Evolutionary conservation across 495 filamentous ascomycete genomes (phyloP), one percentile per base, ranked within the genome.

Genomic region (Durotheca rogersii): DNA sequence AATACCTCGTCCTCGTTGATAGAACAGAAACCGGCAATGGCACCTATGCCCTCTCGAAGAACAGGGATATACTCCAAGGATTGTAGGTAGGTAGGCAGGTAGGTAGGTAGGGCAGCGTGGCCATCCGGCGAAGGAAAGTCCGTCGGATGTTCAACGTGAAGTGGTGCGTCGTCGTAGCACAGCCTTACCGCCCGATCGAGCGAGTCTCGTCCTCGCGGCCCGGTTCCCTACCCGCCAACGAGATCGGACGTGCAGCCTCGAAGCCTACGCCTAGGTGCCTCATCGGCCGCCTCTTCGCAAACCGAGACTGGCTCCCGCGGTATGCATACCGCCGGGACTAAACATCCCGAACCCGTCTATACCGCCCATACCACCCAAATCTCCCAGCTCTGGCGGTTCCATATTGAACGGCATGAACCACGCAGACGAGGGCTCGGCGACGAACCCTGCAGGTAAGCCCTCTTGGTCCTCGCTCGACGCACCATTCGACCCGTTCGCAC

Each of bases 321-420:
- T 55, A 42, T 49, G 61, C 20, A 64, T 49, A 2, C 58, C 58
- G 5, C 60, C 60, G 7, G 59, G 55, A 23, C 67, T 68, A 51
- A 74, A 75, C 65, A 73, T 69, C 10, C 61, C 60, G 29, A 75
- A 74, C 6, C 56, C 66, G 38, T 72, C 70, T 33, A 72, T 41
- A 2, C 63, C 69, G 11, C 60, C 68, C 27, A 67, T 64, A 9
- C 68, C 63, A 6, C 67, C 72, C 17, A 72, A 43, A 10, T 82
- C 81, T 23, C 75, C 78, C 16, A 83, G 65, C 41, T 81, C 78
- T 16, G 81, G 81, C 41, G 87, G 88, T 53, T 90, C 86, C 70
- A 92, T 81, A 60, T 96, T 96, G 71, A 95, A 96, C 2, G 91
- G 91, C 72, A 95, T 83, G 68, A 95, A 95, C 91, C 91, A 96